Evolutionary conservation across 2,329 filamentous ascomycete genomes (phyloP), one percentile per base, ranked within the genome.

Genomic region (Trichoderma koningiopsis): DNA sequence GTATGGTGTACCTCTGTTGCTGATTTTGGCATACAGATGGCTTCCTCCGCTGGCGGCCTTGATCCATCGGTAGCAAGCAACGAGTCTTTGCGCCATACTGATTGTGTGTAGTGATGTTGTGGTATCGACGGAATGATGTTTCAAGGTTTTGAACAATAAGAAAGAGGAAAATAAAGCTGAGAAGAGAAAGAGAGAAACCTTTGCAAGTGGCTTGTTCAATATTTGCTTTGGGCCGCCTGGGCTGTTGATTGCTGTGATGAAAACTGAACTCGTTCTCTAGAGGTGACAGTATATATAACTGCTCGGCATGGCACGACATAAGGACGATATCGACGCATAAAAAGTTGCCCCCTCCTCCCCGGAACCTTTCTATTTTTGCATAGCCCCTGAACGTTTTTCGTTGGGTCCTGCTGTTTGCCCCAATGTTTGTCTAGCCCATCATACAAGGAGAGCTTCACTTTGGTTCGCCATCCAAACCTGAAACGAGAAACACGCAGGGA

Each of bases 31-130:
- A 58, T 68, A 70, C 16, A 68, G 35, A n/a, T 37, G 49, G 14
- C 53, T 47, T 31, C 22, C 59, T 19, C 59, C 69, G 33, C 69
- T 59, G 11, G 61, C 68, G 16, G 64, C 43, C 22, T 64, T 70
- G 69, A 70, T 68, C 69, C 69, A 68, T 31, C 55, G 69, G 31
- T 53, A 70, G 65, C 56, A 70, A 47, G 63, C 53, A 56, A 60
- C 24, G 14, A 70, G 29, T 49, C 69, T 59, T 57, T 59, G 59
- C 6, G 69, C 58, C 69, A 70, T 70, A 10, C 35, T 64, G 52
- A 58, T 35, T 52, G 40, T 22, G 53, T 47, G 40, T 47, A 14
- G n/a, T 49, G 10, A 31, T 57, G 29, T 10, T 57, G 24, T 19
- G 13, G 22, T 43, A 11, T 24, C 10, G 8, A 49, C 22, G 7